These are phyloP conservation scores for Didymella arachidicola DNA, from an alignment of 2,329 filamentous ascomycete species.

Conservation along the genomic window DNA sequence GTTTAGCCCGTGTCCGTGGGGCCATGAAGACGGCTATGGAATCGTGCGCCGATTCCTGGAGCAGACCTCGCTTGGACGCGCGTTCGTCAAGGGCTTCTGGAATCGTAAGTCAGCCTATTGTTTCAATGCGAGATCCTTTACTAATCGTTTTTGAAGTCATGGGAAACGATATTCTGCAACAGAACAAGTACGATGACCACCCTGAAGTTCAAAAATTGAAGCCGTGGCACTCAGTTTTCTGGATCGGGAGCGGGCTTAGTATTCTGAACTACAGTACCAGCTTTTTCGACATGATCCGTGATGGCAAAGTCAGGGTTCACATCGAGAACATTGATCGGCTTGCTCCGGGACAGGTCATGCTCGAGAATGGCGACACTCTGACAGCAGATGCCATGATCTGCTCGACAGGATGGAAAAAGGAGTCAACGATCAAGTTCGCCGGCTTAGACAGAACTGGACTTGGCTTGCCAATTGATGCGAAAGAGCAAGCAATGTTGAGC, in stretches of 20 bases:
- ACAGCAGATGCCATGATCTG: constrained; percentile 11
- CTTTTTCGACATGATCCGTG: constrained; percentile 64
- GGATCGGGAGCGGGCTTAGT: constrained; percentile 64
- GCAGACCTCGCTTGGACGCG: constrained; percentile 2
- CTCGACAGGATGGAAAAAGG: constrained; percentile 14
- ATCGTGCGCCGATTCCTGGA: constrained; percentile 11
- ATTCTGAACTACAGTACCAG: constrained; percentile 68
- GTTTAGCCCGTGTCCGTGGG: constrained; percentile 38
- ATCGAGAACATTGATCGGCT: constrained; percentile 11
- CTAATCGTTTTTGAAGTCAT: constrained; percentile 50
- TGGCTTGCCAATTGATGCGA: constrained; percentile 13
- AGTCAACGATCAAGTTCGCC: constrained; percentile 13
- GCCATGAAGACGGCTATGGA: constrained; percentile 11
- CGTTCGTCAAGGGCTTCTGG: constrained; percentile 14
- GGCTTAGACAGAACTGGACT: constrained; percentile 16
- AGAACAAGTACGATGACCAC: constrained; percentile 57
- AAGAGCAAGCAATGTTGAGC: constrained; percentile 57
- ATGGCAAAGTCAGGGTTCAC: constrained; percentile 61
- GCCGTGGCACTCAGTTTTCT: constrained; percentile 56
- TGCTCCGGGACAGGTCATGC: constrained; percentile 4
- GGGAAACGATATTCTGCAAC: constrained; percentile 60
- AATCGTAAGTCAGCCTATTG: constrained; percentile 4
- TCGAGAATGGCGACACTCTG: constrained; percentile 4
- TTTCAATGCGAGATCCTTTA: background rate
- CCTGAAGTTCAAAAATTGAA: constrained; percentile 53